Evolutionary conservation across 768 basidiomycete genomes (phyloP), one percentile per base, ranked within the genome.

Genomic region (Gyrodon lividus): DNA sequence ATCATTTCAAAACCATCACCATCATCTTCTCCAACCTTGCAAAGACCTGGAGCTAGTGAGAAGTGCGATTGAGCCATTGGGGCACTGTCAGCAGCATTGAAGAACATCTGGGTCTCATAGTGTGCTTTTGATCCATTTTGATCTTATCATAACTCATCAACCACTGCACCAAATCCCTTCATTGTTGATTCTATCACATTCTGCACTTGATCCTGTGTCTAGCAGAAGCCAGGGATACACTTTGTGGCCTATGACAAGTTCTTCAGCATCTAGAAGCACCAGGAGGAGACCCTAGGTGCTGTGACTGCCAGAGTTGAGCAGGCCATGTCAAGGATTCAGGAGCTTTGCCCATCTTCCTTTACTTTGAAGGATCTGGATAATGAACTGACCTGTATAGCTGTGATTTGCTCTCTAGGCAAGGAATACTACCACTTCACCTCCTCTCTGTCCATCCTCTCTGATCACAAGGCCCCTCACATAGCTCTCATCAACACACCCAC

Each of bases 341-440:
- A 59, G 0, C 46, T 59, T 1, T 16, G n/a, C 22, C 10, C 24
- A 0, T 2, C 34, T 0, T 1, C 16, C n/a, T 60, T 50, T 13
- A 22, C 24, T 2, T 1, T 57, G 1, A 26, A 19, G 1, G 23
- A 35, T 0, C 28, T 48, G 0, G 50, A 57, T 23, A 19, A 39
- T 9, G 50, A 60, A n/a, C 43, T 59, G 0, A 39, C 48, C 26
- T 57, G 56, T 22, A 40, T 52, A 40, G 33, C 31, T 3, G 53
- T 60, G 53, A 41, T 60, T 28, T 50, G 41, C 9, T 16, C 56
- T 1, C 38, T 60, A 17, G 50, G 44, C 1, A 17, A 39, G 0
- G 51, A 60, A 2, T 55, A 53, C 46, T 24, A 3, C 22, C 51
- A 55, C 16, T 60, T 58, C 38, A 38, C 22, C 4, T 59, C 57